Evolutionary conservation across 495 filamentous ascomycete species (phyloP).

Genomic region (Schizothecium vesticola): DNA sequence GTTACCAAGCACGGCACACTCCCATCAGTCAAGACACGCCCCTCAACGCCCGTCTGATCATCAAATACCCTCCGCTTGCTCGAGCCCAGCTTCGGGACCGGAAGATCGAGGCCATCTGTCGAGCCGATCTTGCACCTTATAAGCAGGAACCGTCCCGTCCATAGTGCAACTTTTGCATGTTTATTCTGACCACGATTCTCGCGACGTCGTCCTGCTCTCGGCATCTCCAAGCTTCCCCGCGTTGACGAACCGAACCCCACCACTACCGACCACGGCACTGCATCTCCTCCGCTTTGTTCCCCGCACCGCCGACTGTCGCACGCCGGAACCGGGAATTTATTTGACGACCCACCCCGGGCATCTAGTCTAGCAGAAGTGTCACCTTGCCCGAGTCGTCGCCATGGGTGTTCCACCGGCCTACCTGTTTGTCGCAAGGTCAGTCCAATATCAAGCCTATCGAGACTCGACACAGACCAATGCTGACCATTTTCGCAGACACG

Average conservation of each 20-base stretch:
- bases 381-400: not conserved
- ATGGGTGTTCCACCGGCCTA: slow-evolving; percentile 47
- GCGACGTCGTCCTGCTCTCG: not conserved
- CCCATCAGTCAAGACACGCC: not conserved
- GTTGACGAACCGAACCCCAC: not conserved
- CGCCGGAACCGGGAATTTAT: not conserved
- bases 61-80: not conserved
- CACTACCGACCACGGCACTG: not conserved
- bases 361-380: not conserved
- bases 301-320: not conserved
- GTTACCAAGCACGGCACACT: no score
- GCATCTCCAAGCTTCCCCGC: not conserved
- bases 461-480: not conserved
- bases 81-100: not conserved
- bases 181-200: not conserved
- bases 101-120: not conserved
- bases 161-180: not conserved
- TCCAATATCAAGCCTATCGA: slow-evolving; percentile 5
- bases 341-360: not conserved
- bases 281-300: not conserved
- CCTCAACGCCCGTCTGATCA: not conserved
- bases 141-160: not conserved
- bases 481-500: slow-evolving; percentile 56
- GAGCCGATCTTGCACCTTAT: not conserved
- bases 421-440: slow-evolving; percentile 77